Base-by-base conservation (phyloP, 306 rosid species). In the Quercus robur region DNA sequence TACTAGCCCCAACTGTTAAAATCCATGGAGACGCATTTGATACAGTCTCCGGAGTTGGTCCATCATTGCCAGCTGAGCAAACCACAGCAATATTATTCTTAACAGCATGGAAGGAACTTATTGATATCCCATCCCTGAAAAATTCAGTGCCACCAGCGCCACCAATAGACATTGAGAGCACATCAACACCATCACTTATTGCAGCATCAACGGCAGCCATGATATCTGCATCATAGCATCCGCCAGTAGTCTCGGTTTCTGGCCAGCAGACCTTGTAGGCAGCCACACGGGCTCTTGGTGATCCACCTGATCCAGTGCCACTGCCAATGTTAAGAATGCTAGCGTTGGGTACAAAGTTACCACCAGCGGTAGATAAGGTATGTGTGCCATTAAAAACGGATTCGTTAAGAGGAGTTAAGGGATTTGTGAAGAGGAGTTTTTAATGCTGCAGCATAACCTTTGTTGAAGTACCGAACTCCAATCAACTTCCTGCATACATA, bases 251-350 rank as follows among this genome's bases (percentile, higher is more conserved):
- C 4, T 73, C 35, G 0, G 30, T 19, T 1, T 20, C 80, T 4
- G 84, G 87, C 97, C 97, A 95, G 9, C 98, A 95, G 3, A 86
- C 93, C 83, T 95, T 95, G 77, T 95, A 95, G 28, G 97, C 78
- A 23, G 88, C 99, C 74, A 93, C 92, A 5, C 88, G 87, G 9
- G 94, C 96, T 56, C 68, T 88, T 1, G 99, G 98, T 1, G 99
- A 89, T n/a, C 99, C 99, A 5, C 99, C 99, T 1, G 87, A 90
- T 0, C 97, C 97, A 1, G 93, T 91, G 41, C 99, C 99, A 31
- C 78, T 86, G 3, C 97, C 97, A 66, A 64, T 13, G 10, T 97
- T 94, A 6, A 85, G 81, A 6, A 90, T 86, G 73, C 41, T 87
- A 1, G 80, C 91, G 6, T 85, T 80, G 0, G 28, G 2, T 8